phyloP scores from a whole-genome alignment of 2,329 filamentous ascomycete genomes.

The Colletotrichum sp. region DNA sequence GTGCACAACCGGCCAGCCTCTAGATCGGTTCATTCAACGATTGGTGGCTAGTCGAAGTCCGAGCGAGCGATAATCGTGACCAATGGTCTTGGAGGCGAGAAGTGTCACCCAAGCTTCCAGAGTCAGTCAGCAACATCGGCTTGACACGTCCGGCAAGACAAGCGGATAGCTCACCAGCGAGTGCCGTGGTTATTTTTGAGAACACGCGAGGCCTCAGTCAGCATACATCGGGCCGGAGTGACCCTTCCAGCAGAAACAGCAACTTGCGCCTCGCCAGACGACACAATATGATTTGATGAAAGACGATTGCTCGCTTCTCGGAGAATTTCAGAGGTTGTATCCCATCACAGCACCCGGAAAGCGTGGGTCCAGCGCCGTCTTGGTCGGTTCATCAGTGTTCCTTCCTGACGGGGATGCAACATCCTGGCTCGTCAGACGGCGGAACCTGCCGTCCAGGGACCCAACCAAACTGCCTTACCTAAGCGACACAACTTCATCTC shows the following conservation, averaged over 20 bases:
- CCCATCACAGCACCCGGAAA: background rate
- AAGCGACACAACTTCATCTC: slow-evolving; percentile 14
- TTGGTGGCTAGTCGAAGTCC: background rate
- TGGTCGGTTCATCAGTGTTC: background rate
- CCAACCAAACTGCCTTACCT: slow-evolving; percentile 1
- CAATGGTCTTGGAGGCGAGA: background rate
- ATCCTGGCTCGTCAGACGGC: slow-evolving; percentile 2
- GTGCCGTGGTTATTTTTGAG: background rate
- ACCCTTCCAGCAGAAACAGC: background rate
- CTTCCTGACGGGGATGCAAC: background rate
- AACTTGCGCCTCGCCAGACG: background rate
- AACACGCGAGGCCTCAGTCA: background rate
- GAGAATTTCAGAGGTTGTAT: background rate
- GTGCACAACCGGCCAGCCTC: background rate
- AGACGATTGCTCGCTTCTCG: background rate
- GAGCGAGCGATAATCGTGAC: background rate
- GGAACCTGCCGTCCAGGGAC: slow-evolving; percentile 4
- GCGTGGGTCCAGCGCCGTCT: background rate
- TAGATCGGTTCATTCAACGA: background rate
- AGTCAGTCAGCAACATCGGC: background rate
- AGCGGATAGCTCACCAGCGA: background rate
- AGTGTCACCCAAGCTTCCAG: background rate
- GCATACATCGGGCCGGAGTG: background rate
- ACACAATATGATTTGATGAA: background rate
- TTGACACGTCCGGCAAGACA: background rate